Conservation (phyloP, 2,329 filamentous ascomycete genomes). For the Cercospora berteroae region DNA sequence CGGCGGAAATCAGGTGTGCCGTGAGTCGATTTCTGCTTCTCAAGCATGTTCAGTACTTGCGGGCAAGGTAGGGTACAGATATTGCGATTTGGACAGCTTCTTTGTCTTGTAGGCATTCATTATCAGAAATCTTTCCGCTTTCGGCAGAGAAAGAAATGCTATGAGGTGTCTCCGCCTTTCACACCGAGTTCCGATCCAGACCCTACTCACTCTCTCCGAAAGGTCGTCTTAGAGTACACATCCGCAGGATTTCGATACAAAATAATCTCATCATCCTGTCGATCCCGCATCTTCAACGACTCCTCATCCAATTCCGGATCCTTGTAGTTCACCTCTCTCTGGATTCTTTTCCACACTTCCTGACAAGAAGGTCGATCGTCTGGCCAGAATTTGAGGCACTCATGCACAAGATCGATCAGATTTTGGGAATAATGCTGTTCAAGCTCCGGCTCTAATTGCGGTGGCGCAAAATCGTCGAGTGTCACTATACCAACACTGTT, state of each 20-base stretch:
- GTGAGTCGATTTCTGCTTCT: neutral
- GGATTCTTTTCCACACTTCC: neutral
- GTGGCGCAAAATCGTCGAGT: neutral
- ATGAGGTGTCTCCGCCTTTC: no score
- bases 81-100: neutral
- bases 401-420: neutral
- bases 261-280: neutral
- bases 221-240: neutral
- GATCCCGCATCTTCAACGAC: neutral
- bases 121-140: neutral
- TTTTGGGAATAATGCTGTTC: neutral
- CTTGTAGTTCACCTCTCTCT: neutral
- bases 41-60: neutral
- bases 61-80: neutral
- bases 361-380: neutral
- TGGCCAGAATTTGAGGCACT: neutral
- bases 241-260: constrained; percentile 1
- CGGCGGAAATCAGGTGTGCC: neutral
- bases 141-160: neutral
- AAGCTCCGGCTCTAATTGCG: neutral
- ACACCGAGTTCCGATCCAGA: neutral
- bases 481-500: neutral
- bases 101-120: neutral
- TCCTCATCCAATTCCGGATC: neutral
- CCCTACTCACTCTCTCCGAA: neutral